Evolutionary conservation across 2,329 filamentous ascomycete genomes (phyloP), one percentile per base, ranked within the genome.

Genomic region (Paraphaeosphaeria sporulosa): DNA sequence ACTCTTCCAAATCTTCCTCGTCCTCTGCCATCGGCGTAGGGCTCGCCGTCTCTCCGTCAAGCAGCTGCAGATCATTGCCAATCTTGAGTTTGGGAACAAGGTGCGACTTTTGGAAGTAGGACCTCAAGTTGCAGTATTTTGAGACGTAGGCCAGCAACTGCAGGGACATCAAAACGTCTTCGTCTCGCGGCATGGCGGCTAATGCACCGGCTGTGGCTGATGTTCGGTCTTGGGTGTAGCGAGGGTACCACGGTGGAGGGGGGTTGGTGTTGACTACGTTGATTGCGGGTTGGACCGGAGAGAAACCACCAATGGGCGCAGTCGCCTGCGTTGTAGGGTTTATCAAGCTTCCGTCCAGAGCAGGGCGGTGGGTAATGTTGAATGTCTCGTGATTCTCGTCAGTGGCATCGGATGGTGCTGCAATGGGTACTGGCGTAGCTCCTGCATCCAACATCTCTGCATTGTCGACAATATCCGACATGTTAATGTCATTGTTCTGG

Each of bases 141-240:
- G 94, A 97, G 58, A 99, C 94, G 76, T 99, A 99, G 17, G 95
- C 95, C 48, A 99, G 86, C 21, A 99, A 87, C 79, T 99, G 95
- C 40, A 99, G 85, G 6, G 95, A 97, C 94, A 99, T 97, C 64
- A 99, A 84, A 2, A 99, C 95, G 72, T 99, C 95, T 78, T 99
- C 95, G 71, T 99, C 95, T 53, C 95, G 89, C 10, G 95, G 95
- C 91, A 98, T 96, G 12, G 93, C 90, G 30, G 94, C 92, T 34
- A 97, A 82, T 69, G 96, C 89, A 67, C 90, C 89, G 17, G 83
- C 79, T 44, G 91, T 87, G 13, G 70, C 73, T 55, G 30, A 32
- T 32, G 90, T 88, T 40, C 90, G 89, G 69, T 96, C 91, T 53
- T 93, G 86, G 27, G 94, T 85, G 72, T 94, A 95, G 59, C 91